These are phyloP conservation scores for Fusarium neocosmosporiellum DNA, from an alignment of 2,329 filamentous ascomycete genomes.

Conservation along the genomic window DNA sequence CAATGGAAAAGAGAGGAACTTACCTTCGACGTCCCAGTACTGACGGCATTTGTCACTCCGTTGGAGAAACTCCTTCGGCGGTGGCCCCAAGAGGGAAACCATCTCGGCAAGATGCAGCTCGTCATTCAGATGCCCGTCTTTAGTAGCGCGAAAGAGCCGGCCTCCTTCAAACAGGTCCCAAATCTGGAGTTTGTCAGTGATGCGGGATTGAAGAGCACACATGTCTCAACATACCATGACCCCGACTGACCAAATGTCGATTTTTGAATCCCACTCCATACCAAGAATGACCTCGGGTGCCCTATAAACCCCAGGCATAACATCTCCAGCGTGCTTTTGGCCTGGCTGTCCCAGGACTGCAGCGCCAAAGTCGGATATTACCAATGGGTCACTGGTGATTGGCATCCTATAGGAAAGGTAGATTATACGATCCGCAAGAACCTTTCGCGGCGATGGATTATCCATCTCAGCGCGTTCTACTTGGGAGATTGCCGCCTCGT, in stretches of 20 bases:
- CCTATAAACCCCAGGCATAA: conserved; percentile 4
- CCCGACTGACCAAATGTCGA: conserved; percentile 8
- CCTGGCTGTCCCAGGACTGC: not conserved
- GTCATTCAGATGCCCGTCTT: conserved; percentile 16
- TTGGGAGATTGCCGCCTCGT: not conserved
- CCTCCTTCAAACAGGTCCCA: conserved; percentile 24
- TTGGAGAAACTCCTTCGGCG: conserved; percentile 16
- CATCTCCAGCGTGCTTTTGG: not conserved
- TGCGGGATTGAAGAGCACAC: too few species aligned
- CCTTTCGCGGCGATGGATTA: not conserved
- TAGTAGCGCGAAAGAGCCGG: not conserved
- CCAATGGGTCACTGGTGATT: not conserved
- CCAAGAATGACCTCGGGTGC: not conserved
- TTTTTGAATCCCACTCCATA: conserved; percentile 2
- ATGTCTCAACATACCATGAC: not conserved
- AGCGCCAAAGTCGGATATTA: not conserved
- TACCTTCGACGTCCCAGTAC: not conserved
- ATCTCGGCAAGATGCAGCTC: conserved; percentile 33
- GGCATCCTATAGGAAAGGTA: not conserved
- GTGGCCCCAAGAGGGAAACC: conserved; percentile 20
- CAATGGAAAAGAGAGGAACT: not conserved
- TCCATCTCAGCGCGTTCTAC: not conserved
- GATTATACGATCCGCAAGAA: not conserved
- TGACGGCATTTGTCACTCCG: conserved; percentile 16
- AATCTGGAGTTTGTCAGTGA: conserved; percentile 5